A percentile compares a stretch with the other conserved stretches of the same genome.
Evolutionary conservation across 345 rosid species (phyloP).

Genomic region (Heritiera fomes): DNA sequence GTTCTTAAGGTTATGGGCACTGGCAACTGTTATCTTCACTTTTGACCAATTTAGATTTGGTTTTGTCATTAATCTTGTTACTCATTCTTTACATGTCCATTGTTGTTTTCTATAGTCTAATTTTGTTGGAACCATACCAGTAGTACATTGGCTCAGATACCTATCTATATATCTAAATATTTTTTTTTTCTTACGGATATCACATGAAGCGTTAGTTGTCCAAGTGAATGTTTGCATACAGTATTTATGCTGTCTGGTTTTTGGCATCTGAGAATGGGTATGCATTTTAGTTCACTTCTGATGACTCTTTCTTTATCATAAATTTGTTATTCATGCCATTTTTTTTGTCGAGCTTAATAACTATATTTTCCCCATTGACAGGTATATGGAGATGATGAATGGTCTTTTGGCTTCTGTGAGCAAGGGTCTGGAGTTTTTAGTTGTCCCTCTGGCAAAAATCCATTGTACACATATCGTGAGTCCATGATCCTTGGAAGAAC

Average conservation of each 20-base stretch:
- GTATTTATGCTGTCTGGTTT: background rate
- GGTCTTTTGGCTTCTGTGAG: conserved; percentile 96
- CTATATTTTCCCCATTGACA: conserved; percentile 30
- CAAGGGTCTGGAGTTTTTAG: conserved; percentile 92
- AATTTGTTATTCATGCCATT: background rate
- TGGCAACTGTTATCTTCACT: background rate
- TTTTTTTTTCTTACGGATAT: no score
- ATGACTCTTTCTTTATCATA: background rate
- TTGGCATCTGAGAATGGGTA: conserved; percentile 6
- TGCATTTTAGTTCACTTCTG: background rate
- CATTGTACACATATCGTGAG: conserved; percentile 89
- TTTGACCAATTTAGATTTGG: background rate
- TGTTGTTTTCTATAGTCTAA: background rate
- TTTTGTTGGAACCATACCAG: background rate
- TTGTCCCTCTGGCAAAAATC: conserved; percentile 81
- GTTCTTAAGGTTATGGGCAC: background rate
- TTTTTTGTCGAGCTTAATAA: conserved; percentile 18
- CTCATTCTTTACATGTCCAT: background rate
- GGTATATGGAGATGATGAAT: conserved; percentile 90
- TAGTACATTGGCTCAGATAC: no score
- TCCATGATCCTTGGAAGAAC: conserved; percentile 72
- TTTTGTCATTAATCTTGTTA: background rate
- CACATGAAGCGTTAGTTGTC: background rate
- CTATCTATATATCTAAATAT: background rate
- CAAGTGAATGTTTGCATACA: background rate